phyloP scores from a whole-genome alignment of 1,284 basidiomycete species.

The Fomes fomentarius region DNA sequence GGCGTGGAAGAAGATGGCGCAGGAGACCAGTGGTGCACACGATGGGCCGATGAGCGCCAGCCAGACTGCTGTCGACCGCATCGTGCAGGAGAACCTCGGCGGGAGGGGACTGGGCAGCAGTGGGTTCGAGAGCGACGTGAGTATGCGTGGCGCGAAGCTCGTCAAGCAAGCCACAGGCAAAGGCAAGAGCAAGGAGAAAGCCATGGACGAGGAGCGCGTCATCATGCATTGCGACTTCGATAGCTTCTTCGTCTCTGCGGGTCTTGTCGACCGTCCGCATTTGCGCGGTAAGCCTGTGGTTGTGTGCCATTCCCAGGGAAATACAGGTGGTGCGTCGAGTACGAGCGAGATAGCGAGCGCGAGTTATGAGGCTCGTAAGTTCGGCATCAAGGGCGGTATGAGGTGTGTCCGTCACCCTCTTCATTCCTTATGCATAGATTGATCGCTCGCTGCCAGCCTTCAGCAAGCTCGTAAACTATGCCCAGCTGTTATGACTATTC shows the following conservation, averaged over 20 bases:
- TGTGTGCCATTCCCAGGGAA: slow-evolving; percentile 91
- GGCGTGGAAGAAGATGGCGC: slow-evolving; percentile 20
- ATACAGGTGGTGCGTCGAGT: slow-evolving; percentile 67
- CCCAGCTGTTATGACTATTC: slow-evolving; percentile 77
- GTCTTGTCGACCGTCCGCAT: slow-evolving; percentile 76
- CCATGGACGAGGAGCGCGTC: slow-evolving; percentile 53
- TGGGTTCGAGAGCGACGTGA: slow-evolving; percentile 39
- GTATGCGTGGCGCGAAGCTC: slow-evolving; percentile 63
- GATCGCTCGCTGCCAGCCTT: slow-evolving; percentile 48
- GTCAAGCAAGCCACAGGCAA: slow-evolving; percentile 55
- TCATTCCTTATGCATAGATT: not conserved
- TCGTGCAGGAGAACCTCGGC: slow-evolving; percentile 31
- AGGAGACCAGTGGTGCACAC: not conserved
- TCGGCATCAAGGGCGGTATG: slow-evolving; percentile 95
- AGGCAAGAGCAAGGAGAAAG: slow-evolving; percentile 56
- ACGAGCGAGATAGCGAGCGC: slow-evolving; percentile 96
- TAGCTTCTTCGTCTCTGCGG: slow-evolving; percentile 96
- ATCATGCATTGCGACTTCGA: slow-evolving; percentile 98
- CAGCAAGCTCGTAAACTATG: slow-evolving; percentile 86
- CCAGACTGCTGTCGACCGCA: slow-evolving; percentile 24
- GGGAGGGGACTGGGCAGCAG: slow-evolving; percentile 21
- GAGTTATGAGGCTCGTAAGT: slow-evolving; percentile 90
- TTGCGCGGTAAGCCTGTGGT: slow-evolving; percentile 87
- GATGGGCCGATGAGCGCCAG: slow-evolving; percentile 30
- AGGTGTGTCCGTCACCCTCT: slow-evolving; percentile 49